These are phyloP conservation scores for Chaetomium fimeti DNA, from an alignment of 495 filamentous ascomycete species.

Conservation along the genomic window DNA sequence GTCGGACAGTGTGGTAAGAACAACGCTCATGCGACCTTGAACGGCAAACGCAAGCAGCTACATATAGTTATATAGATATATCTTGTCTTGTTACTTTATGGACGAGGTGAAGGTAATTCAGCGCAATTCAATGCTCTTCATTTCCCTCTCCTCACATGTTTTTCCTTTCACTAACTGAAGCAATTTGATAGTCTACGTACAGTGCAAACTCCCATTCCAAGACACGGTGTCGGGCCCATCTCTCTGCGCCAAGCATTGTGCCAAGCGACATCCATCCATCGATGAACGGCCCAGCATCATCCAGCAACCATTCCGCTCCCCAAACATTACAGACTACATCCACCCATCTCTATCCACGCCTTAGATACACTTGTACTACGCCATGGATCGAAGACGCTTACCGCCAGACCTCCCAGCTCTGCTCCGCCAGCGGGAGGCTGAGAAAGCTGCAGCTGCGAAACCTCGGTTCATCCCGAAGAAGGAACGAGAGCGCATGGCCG, in stretches of 20 bases:
- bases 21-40: no score
- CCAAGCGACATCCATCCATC: neutral
- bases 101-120: no score
- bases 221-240: no score
- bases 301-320: neutral
- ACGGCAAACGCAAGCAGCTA: no score
- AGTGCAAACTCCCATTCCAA: no score
- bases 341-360: neutral
- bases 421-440: constrained; percentile 48
- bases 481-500: constrained; percentile 78
- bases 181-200: no score
- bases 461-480: constrained; percentile 92
- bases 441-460: constrained; percentile 54
- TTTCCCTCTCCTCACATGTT: no score
- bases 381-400: constrained; percentile 31
- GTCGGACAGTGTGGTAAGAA: no score
- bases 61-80: no score
- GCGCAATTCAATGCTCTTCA: no score
- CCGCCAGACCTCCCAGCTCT: constrained; percentile 51
- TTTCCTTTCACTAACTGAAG: no score
- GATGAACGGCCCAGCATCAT: neutral
- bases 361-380: neutral
- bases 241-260: neutral
- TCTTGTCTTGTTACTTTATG: no score
- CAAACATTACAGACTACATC: neutral